Conservation (phyloP, 1,284 basidiomycete genomes). For the Moniliophthora roreri region DNA sequence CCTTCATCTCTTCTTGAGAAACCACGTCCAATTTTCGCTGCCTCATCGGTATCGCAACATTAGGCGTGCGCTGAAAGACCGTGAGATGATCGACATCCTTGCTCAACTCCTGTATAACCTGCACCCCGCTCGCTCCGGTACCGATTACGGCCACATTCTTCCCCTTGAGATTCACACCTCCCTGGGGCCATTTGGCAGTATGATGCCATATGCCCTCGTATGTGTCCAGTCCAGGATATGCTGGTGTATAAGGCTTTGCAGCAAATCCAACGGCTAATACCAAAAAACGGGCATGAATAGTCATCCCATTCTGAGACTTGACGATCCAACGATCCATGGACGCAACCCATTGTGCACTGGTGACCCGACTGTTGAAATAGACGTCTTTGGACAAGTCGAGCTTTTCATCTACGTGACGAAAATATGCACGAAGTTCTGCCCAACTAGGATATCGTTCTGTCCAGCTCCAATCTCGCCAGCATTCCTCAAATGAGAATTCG, state of each 20-base stretch:
- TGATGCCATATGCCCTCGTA: conserved; percentile 24
- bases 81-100: conserved; percentile 21
- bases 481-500: conserved; percentile 22
- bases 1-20: conserved; percentile 20
- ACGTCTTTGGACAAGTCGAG: conserved; percentile 24
- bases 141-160: conserved; percentile 28
- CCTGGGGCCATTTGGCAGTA: conserved; percentile 24
- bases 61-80: conserved; percentile 28
- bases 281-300: conserved; percentile 19
- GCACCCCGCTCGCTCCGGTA: conserved; percentile 27
- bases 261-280: conserved; percentile 21
- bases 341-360: conserved; percentile 22
- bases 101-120: conserved; percentile 24
- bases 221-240: conserved; percentile 21
- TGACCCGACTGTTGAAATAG: conserved; percentile 22
- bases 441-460: conserved; percentile 21
- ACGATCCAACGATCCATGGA: conserved; percentile 22
- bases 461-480: conserved; percentile 27
- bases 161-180: conserved; percentile 19
- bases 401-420: conserved; percentile 24
- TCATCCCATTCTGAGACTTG: conserved; percentile 17
- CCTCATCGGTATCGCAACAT: conserved; percentile 23
- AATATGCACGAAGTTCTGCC: conserved; percentile 23
- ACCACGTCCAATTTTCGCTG: conserved; percentile 17
- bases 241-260: conserved; percentile 22